Percentiles rank a stretch among this genome's conserved stretches.
phyloP scores from a whole-genome alignment of 1,284 basidiomycete genomes.

The Moesziomyces antarcticus region DNA sequence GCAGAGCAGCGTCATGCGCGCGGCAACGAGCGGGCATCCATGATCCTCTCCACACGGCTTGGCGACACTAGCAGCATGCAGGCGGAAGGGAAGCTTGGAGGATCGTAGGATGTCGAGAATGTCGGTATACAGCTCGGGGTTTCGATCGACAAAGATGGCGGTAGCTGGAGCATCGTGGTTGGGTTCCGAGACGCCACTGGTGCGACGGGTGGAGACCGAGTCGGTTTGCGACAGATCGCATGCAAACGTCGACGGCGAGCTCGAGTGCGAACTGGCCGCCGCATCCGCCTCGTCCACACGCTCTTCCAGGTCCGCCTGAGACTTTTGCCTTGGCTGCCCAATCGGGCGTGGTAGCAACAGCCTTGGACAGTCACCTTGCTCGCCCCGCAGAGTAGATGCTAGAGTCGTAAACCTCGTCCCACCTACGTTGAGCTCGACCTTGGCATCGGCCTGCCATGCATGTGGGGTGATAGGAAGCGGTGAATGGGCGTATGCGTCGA shows the following conservation, averaged over 20 bases:
- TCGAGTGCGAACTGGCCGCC: background rate
- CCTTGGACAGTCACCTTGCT: slow-evolving; percentile 11
- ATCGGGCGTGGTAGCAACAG: background rate
- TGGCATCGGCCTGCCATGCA: background rate
- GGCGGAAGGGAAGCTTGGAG: slow-evolving; percentile 19
- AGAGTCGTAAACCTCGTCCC: slow-evolving; percentile 27
- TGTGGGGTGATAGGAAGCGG: background rate
- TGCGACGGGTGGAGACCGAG: slow-evolving; percentile 14
- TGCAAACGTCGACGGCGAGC: background rate
- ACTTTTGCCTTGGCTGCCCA: background rate
- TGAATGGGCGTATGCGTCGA: background rate
- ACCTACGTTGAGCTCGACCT: slow-evolving; percentile 24
- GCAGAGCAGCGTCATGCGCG: slow-evolving; percentile 8
- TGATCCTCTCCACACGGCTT: background rate
- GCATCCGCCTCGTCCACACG: background rate
- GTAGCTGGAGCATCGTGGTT: background rate
- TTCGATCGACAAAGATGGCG: slow-evolving; percentile 29
- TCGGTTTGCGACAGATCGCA: background rate
- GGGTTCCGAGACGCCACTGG: slow-evolving; percentile 15
- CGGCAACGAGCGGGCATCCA: background rate
- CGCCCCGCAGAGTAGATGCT: slow-evolving; percentile 17
- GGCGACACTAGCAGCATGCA: slow-evolving; percentile 9
- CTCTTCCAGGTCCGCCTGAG: too few species aligned
- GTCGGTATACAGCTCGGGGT: slow-evolving; percentile 20
- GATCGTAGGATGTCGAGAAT: slow-evolving; percentile 27